phyloP scores from a whole-genome alignment of 257 asterid species.

The Gentiana dahurica region DNA sequence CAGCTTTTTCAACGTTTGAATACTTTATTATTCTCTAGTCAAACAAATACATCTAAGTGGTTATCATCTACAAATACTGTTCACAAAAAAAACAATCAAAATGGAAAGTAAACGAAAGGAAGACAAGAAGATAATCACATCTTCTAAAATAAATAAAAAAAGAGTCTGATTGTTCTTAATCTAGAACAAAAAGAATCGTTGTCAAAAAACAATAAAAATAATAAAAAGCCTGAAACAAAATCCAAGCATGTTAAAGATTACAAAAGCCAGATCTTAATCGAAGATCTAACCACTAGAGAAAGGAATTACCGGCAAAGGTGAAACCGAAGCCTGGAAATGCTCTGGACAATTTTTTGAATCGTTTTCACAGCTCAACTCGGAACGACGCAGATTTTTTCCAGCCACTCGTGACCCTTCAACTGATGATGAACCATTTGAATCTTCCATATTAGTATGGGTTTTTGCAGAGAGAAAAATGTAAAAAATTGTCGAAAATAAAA shows the following conservation, averaged over 20 bases:
- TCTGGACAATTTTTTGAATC: constrained; percentile 8
- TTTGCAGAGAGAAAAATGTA: not conserved
- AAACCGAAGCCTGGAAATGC: constrained; percentile 25
- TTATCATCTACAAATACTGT: no score
- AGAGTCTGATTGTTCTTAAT: not conserved
- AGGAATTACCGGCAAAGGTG: constrained; percentile 20
- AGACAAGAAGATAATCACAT: no score
- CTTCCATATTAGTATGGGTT: constrained; percentile 3
- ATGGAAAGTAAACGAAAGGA: no score
- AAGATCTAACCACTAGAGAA: not conserved
- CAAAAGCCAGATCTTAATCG: not conserved
- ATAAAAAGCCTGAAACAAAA: not conserved
- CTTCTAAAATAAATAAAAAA: no score
- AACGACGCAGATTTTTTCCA: not conserved
- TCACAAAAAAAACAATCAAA: no score
- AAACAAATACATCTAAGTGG: no score
- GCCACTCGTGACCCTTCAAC: constrained; percentile 2
- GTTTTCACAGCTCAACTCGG: constrained; percentile 8
- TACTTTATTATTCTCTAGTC: no score
- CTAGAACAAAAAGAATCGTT: not conserved
- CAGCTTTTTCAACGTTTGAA: no score
- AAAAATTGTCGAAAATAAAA: no score
- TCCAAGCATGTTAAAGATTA: not conserved
- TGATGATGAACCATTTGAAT: constrained; percentile 1
- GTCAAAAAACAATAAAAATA: no score